Base-by-base conservation (phyloP, 352 stramenopile genomes). In the Phytophthora hibernalis region DNA sequence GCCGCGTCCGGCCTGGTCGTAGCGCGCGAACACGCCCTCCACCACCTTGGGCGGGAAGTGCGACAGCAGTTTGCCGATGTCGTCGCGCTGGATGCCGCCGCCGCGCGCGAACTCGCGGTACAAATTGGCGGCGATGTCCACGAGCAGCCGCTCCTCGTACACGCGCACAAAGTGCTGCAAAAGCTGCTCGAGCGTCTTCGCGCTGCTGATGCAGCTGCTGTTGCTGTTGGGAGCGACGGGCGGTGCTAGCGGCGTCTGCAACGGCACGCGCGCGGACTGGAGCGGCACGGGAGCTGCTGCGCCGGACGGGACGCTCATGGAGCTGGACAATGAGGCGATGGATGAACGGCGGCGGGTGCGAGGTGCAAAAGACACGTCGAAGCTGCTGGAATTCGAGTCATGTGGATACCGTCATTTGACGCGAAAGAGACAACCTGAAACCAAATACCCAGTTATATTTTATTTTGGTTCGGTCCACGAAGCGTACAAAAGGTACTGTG, bases 91-190 rank as follows among this genome's bases (percentile, higher is more conserved):
- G 53, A 79, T 75, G 58, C 68, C 72, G 50, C 63, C 70, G 11
- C 54, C 64, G 30, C 66, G 70, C 30, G 70, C 55, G 45, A 78
- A 78, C 44, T 78, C 66, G 31, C 61, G 53, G 52, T 66, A 78
- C 55, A 78, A 30, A 20, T 74, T 74, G 51, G 70, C 70, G 9
- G 70, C 70, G 31, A 78, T 70, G 54, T 78, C 70, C 60, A 78
- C 70, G 43, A 78, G 70, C 47, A 78, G 51, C 15, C 67, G 70
- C 55, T 78, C 70, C 49, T 78, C 70, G 61, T 78, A 78, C 18
- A 74, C 56, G 57, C 70, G 70, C 61, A 78, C 65, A 57, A 76
- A 70, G 42, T 70, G 38, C 40, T 64, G 45, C 48, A 78, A 35
- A 2, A 75, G 33, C 45, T 69, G 54, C 50, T 75, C 70, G 15